Evolutionary conservation across 2,329 filamentous ascomycete species (phyloP), one percentile per base, ranked within the genome.

Genomic region (Penicillium vulpinum): DNA sequence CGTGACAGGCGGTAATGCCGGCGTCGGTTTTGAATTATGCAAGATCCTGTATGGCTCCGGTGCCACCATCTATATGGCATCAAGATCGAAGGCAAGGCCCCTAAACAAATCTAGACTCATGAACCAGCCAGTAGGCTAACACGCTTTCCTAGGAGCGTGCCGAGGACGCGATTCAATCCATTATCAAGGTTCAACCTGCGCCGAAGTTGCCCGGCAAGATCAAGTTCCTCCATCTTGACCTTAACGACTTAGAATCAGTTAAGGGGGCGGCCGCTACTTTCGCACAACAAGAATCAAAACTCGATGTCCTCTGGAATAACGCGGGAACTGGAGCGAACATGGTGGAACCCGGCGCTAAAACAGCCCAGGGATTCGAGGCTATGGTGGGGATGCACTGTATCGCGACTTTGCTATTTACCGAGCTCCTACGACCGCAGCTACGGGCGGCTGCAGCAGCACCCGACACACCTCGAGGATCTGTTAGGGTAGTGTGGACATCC

Each of bases 51-150:
- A 86, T 68, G 68, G 72, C 13, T 77, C 76, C 35, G 81, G 83
- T 53, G 83, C 75, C 35, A 83, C 74, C 1, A 79, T 86, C n/a
- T 86, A 85, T 67, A 67, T 84, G 26, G 82, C 82, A 5, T 78
- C 78, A 3, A 81, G 83, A 29, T 78, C 70, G 28, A 26, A 55
- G 13, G 38, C 5, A 40, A 18, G n/a, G 5, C 18, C 8, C n/a
- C 10, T 10, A 11, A 40, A 22, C 38, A 22, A 22, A 22, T 40
- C 13, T 6, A 10, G n/a, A 40, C 18, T 15, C n/a, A 18, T 40
- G 18, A 22, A 5, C 18, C 11, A 9, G 29, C 15, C 33, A 3
- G 33, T 35, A 6, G 33, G 15, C 33, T 35, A 35, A 35, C 15
- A 35, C 16, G 5, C 15, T 35, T 35, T 24, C n/a, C 4, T 64